Conservation (phyloP, 2,329 filamentous ascomycete genomes). For the Scedosporium minutisporum region DNA sequence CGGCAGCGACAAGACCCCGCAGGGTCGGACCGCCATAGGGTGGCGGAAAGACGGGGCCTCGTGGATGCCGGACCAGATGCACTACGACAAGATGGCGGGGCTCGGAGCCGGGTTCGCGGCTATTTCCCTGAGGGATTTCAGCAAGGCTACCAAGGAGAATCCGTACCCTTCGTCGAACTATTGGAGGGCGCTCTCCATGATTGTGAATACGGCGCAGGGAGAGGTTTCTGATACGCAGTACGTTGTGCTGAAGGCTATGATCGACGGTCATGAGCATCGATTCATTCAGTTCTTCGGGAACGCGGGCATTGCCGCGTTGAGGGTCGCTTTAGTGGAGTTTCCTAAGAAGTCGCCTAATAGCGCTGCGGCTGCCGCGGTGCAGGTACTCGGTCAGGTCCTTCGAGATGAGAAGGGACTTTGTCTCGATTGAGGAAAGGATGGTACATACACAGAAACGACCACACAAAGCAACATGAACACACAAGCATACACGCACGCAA, state of each 20-base stretch:
- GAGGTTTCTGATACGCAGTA: slow-evolving; percentile 66
- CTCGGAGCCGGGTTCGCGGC: slow-evolving; percentile 77
- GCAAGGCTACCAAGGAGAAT: slow-evolving; percentile 56
- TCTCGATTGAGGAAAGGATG: slow-evolving; percentile 15
- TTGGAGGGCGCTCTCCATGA: slow-evolving; percentile 68
- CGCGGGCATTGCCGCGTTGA: slow-evolving; percentile 61
- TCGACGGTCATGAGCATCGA: slow-evolving; percentile 61
- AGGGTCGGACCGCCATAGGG: slow-evolving; percentile 58
- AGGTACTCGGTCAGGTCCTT: slow-evolving; percentile 45
- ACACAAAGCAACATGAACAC: too few relatives aligned
- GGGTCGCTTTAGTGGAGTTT: slow-evolving; percentile 64
- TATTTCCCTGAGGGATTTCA: slow-evolving; percentile 74
- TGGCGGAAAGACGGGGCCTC: slow-evolving; percentile 56
- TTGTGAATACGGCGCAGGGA: slow-evolving; percentile 62
- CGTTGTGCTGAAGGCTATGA: slow-evolving; percentile 60
- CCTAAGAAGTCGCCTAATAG: slow-evolving; percentile 44
- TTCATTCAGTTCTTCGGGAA: slow-evolving; percentile 77
- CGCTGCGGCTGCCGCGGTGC: slow-evolving; percentile 40
- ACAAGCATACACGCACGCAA: too few relatives aligned
- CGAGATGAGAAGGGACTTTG: slow-evolving; percentile 38
- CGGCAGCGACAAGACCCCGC: slow-evolving; percentile 63
- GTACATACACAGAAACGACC: background rate
- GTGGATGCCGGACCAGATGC: slow-evolving; percentile 60
- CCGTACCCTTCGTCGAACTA: slow-evolving; percentile 72
- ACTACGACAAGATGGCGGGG: slow-evolving; percentile 75